Percentiles rank a stretch among this genome's conserved stretches.
Conservation (phyloP, 495 filamentous ascomycete species). For the Aspergillus wentii region DNA sequence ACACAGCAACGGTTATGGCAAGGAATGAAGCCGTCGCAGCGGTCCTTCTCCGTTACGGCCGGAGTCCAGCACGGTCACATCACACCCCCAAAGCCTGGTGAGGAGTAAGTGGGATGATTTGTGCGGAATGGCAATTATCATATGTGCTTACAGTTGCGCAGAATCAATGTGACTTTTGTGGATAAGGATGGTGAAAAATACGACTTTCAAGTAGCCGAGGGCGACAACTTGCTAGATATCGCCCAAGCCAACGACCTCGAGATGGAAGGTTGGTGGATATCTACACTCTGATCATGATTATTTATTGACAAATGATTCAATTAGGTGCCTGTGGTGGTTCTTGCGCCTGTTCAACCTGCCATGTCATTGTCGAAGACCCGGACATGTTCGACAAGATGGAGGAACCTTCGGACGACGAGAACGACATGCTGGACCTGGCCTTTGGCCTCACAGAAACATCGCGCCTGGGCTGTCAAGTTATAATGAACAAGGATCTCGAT, state of each 20-base stretch:
- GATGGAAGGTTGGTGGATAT: conserved; percentile 75
- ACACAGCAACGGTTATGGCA: conserved; percentile 16
- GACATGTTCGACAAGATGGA: conserved; percentile 86
- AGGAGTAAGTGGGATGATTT: conserved; percentile 63
- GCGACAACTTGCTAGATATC: conserved; percentile 91
- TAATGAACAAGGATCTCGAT: conserved; percentile 85
- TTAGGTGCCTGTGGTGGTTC: conserved; percentile 88
- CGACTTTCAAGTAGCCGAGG: conserved; percentile 72
- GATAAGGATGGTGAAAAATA: conserved; percentile 82
- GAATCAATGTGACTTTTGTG: conserved; percentile 85
- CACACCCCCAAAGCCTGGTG: conserved; percentile 80
- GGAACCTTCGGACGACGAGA: conserved; percentile 95
- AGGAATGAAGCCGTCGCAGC: conserved; percentile 27
- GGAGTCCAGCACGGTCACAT: conserved; percentile 68
- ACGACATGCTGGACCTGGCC: conserved; percentile 96
- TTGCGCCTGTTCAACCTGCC: conserved; percentile 95
- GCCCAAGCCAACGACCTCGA: conserved; percentile 92
- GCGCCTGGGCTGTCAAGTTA: conserved; percentile 89
- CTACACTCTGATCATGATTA: too few relatives aligned
- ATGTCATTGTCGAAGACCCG: conserved; percentile 83
- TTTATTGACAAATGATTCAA: conserved; percentile 1
- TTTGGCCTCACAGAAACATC: conserved; percentile 96
- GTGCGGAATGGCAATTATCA: not conserved
- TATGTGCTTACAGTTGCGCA: conserved; percentile 24
- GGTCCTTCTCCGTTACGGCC: conserved; percentile 63